Base-by-base conservation (phyloP, 164 flowering plant genomes). In the Taxillus chinensis region DNA sequence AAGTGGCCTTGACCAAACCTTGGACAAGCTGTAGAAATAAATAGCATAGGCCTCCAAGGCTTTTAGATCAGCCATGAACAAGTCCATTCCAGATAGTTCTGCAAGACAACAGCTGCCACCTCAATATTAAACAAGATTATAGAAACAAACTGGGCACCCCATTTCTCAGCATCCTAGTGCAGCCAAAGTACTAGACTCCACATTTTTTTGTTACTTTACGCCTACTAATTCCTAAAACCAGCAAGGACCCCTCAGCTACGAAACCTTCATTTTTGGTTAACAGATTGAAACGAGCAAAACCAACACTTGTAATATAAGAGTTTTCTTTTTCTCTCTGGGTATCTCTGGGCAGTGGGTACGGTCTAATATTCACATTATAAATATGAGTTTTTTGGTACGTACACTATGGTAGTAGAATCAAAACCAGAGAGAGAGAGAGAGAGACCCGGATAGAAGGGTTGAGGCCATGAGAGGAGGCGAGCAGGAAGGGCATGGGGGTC, bases 1-100 rank as follows among this genome's bases (percentile, higher is more conserved):
- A 71, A 93, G 91, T 68, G 99, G 99, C 79, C 72, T 84, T 7
- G 95, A 81, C 96, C 92, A 89, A 60, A 73, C 65, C 74, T 78
- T 86, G 12, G 85, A 66, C 9, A 76, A 66, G 74, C 65, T 71
- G 59, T 79, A 82, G 14, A 77, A 74, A 70, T 86, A 90, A 67
- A 27, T 27, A 62, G 70, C 80, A 72, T 90, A 93, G 6, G 83
- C 84, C 73, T 86, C 89, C 71, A 93, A 71, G 45, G 97, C 96
- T 65, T 84, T 82, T 55, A 90, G 75, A 77, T 93, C 97, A 70
- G 97, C 96, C 84, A 84, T 67, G 17, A 93, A 45, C 73, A 93
- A 74, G 70, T 93, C 97, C 73, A 83, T 64, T 27, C 95, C 89
- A 69, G 92, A 71, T 40, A 93, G 81, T 64, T 78, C 99, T 90